phyloP scores from a whole-genome alignment of 2,329 filamentous ascomycete genomes.

The Cadophora sp. region DNA sequence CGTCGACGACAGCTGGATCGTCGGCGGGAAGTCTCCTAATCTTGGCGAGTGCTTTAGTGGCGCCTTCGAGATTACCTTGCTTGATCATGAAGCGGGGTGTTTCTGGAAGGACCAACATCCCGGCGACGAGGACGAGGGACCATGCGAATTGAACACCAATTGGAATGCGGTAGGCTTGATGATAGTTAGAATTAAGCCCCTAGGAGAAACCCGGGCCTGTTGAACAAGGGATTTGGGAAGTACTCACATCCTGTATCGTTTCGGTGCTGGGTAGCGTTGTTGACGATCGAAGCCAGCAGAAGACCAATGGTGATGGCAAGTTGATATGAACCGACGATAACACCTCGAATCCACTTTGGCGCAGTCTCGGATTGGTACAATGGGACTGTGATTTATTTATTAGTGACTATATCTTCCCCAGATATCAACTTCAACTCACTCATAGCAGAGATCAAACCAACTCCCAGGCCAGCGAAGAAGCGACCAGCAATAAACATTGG shows the following conservation, averaged over 20 bases:
- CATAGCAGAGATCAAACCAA: conserved; percentile 75
- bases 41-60: conserved; percentile 62
- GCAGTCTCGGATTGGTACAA: conserved; percentile 76
- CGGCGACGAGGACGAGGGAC: conserved; percentile 69
- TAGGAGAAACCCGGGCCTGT: neutral
- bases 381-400: no score
- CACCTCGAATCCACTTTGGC: conserved; percentile 75
- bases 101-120: conserved; percentile 74
- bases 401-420: no score
- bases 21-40: conserved; percentile 66
- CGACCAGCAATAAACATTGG: conserved; percentile 73
- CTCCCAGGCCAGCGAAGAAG: conserved; percentile 75
- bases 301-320: conserved; percentile 74
- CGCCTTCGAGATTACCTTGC: conserved; percentile 58
- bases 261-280: conserved; percentile 64
- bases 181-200: neutral
- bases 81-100: conserved; percentile 76
- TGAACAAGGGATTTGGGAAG: neutral
- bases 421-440: no score
- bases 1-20: conserved; percentile 63
- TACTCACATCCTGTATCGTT: conserved; percentile 55
- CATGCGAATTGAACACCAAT: conserved; percentile 71
- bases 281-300: conserved; percentile 69
- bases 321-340: conserved; percentile 74
- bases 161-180: conserved; percentile 62